phyloP scores from a whole-genome alignment of 2,329 filamentous ascomycete species.

The Colletotrichum sublineola region DNA sequence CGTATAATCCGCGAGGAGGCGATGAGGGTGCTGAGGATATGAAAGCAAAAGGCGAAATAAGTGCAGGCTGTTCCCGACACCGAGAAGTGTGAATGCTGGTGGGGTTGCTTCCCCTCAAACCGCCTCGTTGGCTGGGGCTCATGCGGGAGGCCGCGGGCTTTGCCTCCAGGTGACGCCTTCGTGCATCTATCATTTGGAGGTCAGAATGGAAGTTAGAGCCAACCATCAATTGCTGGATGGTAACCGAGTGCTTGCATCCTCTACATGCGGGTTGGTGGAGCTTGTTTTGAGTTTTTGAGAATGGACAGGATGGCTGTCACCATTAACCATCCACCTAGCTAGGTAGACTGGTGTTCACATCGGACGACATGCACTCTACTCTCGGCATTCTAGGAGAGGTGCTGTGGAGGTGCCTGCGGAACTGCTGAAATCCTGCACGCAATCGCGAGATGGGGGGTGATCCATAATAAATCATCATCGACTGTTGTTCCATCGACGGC shows the following conservation, averaged over 20 bases:
- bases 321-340: not conserved
- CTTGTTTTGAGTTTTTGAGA: not conserved
- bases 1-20: not conserved
- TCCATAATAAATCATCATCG: not conserved
- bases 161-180: not conserved
- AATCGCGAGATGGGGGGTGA: not conserved
- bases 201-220: not conserved
- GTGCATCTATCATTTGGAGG: not conserved
- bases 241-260: not conserved
- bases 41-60: not conserved
- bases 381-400: not conserved
- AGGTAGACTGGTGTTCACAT: not conserved
- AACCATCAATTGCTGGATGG: not conserved
- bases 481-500: slow-evolving; percentile 21
- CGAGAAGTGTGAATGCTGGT: slow-evolving; percentile 4
- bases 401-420: not conserved
- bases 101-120: not conserved
- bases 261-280: not conserved
- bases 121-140: not conserved
- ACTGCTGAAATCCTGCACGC: not conserved
- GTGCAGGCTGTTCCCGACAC: not conserved
- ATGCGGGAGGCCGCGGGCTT: slow-evolving; percentile 6
- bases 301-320: not conserved
- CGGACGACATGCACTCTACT: not conserved
- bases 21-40: not conserved